Evolutionary conservation across 257 asterid species (phyloP).

Genomic region (Agastache rugosa): DNA sequence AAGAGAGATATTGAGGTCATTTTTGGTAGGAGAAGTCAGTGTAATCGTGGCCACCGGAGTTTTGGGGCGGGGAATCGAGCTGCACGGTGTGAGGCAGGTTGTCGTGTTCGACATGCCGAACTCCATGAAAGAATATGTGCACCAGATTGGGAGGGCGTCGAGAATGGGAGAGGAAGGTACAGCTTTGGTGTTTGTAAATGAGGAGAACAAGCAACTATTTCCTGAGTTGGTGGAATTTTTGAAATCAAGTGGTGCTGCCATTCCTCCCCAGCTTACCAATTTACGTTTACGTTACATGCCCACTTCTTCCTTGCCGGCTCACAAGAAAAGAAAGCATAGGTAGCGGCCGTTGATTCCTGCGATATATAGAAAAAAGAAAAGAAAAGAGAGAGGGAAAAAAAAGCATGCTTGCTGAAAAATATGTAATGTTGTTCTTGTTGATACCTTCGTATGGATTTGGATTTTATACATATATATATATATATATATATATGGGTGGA

Average conservation of each 20-base stretch:
- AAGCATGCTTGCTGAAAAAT: no score
- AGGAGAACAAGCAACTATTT: constrained; percentile 76
- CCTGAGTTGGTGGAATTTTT: constrained; percentile 66
- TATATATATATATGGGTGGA: no score
- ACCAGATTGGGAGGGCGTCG: constrained; percentile 94
- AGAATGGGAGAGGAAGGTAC: constrained; percentile 87
- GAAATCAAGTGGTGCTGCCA: constrained; percentile 72
- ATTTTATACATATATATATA: no score
- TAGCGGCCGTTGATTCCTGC: background rate
- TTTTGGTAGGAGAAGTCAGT: constrained; percentile 76
- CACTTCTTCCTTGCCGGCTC: constrained; percentile 48
- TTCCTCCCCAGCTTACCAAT: constrained; percentile 82
- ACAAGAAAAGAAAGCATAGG: constrained; percentile 68
- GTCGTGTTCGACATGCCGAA: constrained; percentile 92
- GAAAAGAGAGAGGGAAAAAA: no score
- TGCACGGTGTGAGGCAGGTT: constrained; percentile 76
- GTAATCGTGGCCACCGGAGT: constrained; percentile 93
- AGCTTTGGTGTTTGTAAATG: constrained; percentile 77
- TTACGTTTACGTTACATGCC: constrained; percentile 55
- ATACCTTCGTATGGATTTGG: no score
- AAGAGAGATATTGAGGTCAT: constrained; percentile 68
- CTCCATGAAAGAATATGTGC: constrained; percentile 87
- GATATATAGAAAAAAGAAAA: no score
- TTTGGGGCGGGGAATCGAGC: constrained; percentile 87
- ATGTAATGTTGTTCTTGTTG: no score